phyloP scores from a whole-genome alignment of 345 rosid species.

The Jatropha curcas region DNA sequence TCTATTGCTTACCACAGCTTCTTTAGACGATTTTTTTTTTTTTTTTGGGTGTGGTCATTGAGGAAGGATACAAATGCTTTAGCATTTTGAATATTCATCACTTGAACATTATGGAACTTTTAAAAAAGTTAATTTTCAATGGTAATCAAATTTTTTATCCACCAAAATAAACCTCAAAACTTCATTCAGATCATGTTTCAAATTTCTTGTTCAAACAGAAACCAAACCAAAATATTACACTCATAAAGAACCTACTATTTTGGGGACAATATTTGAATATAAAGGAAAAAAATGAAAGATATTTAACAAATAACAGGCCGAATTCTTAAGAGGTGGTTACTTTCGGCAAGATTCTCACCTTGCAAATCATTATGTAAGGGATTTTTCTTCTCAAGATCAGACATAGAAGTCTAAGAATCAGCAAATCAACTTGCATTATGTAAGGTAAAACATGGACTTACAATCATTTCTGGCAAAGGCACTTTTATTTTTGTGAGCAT shows the following conservation, averaged over 20 bases:
- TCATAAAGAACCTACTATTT: neutral
- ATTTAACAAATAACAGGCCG: neutral
- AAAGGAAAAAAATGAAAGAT: neutral
- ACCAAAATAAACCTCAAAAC: neutral
- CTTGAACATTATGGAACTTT: neutral
- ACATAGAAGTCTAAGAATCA: neutral
- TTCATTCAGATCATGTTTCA: constrained; percentile 2
- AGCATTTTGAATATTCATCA: neutral
- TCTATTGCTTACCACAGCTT: neutral
- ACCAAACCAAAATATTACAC: neutral
- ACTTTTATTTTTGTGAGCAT: constrained; percentile 95
- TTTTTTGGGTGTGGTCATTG: neutral
- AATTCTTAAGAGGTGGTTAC: neutral
- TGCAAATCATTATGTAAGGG: neutral
- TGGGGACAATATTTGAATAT: no score
- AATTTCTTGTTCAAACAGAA: neutral
- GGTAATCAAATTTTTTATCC: neutral
- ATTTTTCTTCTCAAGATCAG: neutral
- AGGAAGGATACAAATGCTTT: neutral
- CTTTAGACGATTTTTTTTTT: neutral
- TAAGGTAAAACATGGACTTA: constrained; percentile 49
- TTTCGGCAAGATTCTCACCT: neutral
- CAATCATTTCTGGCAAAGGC: constrained; percentile 93
- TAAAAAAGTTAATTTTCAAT: neutral
- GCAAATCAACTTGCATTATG: neutral